Conservation (phyloP, 1,139 yeast species). For the Meyerozyma elateridarum region DNA sequence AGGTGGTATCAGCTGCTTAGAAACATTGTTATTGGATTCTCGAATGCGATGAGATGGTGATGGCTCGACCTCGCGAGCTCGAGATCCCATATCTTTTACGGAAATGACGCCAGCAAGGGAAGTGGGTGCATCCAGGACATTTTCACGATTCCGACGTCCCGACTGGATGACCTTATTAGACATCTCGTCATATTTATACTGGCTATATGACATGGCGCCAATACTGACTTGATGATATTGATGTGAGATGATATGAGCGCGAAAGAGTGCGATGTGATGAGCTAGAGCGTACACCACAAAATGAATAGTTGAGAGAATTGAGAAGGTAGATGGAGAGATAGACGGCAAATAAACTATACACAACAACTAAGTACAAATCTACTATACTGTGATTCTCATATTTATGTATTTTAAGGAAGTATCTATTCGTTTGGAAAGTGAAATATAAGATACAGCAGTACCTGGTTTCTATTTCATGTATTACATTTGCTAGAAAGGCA, state of each 20-base stretch:
- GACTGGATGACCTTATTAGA: constrained; percentile 68
- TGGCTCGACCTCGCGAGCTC: constrained; percentile 20
- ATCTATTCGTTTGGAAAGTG: too few species aligned
- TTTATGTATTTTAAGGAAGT: too few species aligned
- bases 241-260: neutral
- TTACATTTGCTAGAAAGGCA: too few species aligned
- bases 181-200: constrained; percentile 61
- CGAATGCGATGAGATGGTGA: too few species aligned
- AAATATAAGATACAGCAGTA: too few species aligned
- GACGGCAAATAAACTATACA: too few species aligned
- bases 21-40: constrained; percentile 4
- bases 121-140: constrained; percentile 57
- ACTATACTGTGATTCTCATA: too few species aligned
- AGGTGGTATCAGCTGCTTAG: neutral
- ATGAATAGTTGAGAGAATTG: too few species aligned
- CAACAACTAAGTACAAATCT: too few species aligned
- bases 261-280: neutral
- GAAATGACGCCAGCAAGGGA: constrained; percentile 66
- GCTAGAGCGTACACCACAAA: neutral
- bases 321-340: too few species aligned
- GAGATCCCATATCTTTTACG: constrained; percentile 65
- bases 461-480: too few species aligned
- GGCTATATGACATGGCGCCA: constrained; percentile 10
- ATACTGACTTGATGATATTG: neutral
- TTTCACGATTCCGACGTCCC: constrained; percentile 41